phyloP scores from a whole-genome alignment of 169 alveolate species.

The Babesia sp. region DNA sequence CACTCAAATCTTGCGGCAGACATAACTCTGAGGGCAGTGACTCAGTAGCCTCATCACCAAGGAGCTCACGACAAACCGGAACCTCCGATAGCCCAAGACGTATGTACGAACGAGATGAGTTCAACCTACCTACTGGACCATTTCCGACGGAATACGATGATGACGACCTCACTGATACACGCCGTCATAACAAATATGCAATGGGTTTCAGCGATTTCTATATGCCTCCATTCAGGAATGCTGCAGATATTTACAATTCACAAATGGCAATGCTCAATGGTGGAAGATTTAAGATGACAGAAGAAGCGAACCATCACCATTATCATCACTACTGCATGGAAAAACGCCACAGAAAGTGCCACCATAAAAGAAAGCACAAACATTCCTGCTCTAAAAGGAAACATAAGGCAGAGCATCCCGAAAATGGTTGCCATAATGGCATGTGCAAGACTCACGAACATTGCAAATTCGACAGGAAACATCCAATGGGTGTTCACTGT shows the following conservation, averaged over 20 bases:
- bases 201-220: constrained; percentile 19
- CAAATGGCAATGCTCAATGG: not conserved
- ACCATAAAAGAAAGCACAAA: constrained; percentile 16
- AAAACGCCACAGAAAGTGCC: not conserved
- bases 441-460: not conserved
- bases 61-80: not conserved
- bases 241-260: constrained; percentile 17
- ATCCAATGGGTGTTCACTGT: not conserved
- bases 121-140: constrained; percentile 13
- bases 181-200: constrained; percentile 6
- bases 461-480: not conserved
- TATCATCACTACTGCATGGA: constrained; percentile 30
- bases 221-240: not conserved
- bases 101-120: constrained; percentile 20
- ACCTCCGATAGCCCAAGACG: not conserved
- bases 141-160: not conserved
- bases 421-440: not conserved
- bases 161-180: not conserved
- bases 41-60: constrained; percentile 1
- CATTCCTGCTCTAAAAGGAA: constrained; percentile 7
- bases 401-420: not conserved
- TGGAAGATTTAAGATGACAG: not conserved
- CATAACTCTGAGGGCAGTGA: not conserved
- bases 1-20: not conserved
- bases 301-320: constrained; percentile 25